These are phyloP conservation scores for Bidens hawaiensis DNA, from an alignment of 140 eudicot genomes.

Conservation along the genomic window DNA sequence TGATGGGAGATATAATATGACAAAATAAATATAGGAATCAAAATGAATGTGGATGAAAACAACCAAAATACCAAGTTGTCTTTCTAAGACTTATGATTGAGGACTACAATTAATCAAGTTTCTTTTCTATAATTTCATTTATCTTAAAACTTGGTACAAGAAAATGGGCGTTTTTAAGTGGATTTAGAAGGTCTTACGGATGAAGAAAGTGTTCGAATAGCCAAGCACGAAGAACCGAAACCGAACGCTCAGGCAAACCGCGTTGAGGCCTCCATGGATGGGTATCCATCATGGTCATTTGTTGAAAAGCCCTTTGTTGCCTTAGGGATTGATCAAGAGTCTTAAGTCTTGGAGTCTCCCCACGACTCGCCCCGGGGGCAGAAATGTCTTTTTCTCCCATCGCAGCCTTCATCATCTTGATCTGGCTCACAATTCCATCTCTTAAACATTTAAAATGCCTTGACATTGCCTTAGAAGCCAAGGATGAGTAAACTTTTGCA, in stretches of 20 bases:
- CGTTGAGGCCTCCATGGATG: constrained; percentile 99
- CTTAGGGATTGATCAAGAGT: constrained; percentile 83
- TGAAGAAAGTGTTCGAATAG: constrained; percentile 97
- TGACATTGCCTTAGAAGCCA: constrained; percentile 97
- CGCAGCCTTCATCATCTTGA: constrained; percentile 59
- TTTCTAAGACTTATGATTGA: constrained; percentile 31
- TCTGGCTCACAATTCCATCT: constrained; percentile 76
- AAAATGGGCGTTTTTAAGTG: neutral
- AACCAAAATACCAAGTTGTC: constrained; percentile 37
- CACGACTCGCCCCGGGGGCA: constrained; percentile 71
- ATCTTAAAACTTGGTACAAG: neutral
- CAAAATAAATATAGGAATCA: constrained; percentile 47
- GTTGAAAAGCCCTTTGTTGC: constrained; percentile 91
- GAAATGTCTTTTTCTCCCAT: constrained; percentile 78
- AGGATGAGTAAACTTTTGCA: constrained; percentile 71
- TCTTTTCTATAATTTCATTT: constrained; percentile 8
- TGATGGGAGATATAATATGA: constrained; percentile 38
- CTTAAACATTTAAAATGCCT: constrained; percentile 83
- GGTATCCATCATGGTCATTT: constrained; percentile 84
- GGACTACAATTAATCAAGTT: constrained; percentile 20
- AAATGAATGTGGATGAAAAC: constrained; percentile 41
- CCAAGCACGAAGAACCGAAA: constrained; percentile 98
- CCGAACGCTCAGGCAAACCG: constrained; percentile 92
- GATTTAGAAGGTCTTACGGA: constrained; percentile 50
- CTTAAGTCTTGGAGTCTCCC: constrained; percentile 90